These are phyloP conservation scores for Davidsoniella eucalypti DNA, from an alignment of 2,329 filamentous ascomycete genomes.

Conservation along the genomic window DNA sequence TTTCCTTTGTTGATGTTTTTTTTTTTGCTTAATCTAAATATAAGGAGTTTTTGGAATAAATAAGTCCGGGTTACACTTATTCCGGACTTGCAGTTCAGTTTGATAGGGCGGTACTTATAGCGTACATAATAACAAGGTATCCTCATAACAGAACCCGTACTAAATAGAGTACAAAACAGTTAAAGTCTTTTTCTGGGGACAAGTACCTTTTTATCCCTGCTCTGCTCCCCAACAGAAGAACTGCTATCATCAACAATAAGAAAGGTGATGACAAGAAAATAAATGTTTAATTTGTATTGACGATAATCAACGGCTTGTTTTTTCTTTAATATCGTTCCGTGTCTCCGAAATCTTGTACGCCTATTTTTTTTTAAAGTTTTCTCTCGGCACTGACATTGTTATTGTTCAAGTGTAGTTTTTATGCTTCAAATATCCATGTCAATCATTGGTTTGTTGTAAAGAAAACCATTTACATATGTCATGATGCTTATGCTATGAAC, in stretches of 20 bases:
- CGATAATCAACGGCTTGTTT: no score
- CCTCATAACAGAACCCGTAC: neutral
- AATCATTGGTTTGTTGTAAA: neutral
- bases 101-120: neutral
- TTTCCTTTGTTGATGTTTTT: no score
- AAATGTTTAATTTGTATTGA: no score
- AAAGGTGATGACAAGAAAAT: no score
- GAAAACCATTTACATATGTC: no score
- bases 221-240: neutral
- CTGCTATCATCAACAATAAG: neutral
- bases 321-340: no score
- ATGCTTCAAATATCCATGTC: no score
- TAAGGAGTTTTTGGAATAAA: no score
- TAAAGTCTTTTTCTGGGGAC: neutral
- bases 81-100: neutral
- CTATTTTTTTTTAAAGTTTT: neutral
- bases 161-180: neutral
- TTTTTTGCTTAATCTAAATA: no score
- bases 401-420: neutral
- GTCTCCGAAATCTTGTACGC: no score
- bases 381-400: neutral
- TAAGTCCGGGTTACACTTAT: conserved; percentile 1
- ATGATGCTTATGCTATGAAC: no score
- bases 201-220: neutral
- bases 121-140: neutral